These are phyloP conservation scores for Daldinia eschscholtzii DNA, from an alignment of 2,329 filamentous ascomycete genomes.

Conservation along the genomic window DNA sequence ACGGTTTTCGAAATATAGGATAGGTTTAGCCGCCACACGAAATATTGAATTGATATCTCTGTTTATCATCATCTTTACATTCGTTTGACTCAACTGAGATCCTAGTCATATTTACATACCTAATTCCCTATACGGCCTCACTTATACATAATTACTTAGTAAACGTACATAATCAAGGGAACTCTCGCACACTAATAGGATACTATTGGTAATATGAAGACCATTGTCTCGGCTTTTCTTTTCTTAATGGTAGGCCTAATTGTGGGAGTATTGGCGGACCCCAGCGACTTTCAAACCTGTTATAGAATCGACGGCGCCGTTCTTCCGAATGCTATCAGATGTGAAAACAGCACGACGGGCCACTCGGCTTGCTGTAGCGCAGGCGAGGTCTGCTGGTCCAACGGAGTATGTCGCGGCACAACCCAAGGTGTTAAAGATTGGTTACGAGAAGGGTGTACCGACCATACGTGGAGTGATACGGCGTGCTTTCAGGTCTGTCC, in stretches of 20 bases:
- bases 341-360: slow-evolving; percentile 24
- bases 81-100: background rate
- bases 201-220: slow-evolving; percentile 7
- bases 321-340: slow-evolving; percentile 8
- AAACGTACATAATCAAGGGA: background rate
- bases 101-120: background rate
- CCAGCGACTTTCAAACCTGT: slow-evolving; percentile 23
- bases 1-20: background rate
- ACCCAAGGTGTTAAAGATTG: slow-evolving; percentile 10
- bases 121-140: background rate
- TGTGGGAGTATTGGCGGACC: background rate
- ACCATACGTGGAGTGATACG: slow-evolving; percentile 21
- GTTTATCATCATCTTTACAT: background rate
- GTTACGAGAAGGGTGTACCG: slow-evolving; percentile 27
- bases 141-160: background rate
- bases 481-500: slow-evolving; percentile 31
- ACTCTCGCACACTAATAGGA: background rate
- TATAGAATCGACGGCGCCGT: slow-evolving; percentile 20
- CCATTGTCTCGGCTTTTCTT: background rate
- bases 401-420: slow-evolving; percentile 24
- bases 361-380: slow-evolving; percentile 29
- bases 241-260: background rate
- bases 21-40: background rate
- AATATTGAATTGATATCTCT: background rate
- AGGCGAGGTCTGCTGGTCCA: slow-evolving; percentile 32